Base-by-base conservation (phyloP, 176 grass and related monocot species). In the Paspalum notatum region DNA sequence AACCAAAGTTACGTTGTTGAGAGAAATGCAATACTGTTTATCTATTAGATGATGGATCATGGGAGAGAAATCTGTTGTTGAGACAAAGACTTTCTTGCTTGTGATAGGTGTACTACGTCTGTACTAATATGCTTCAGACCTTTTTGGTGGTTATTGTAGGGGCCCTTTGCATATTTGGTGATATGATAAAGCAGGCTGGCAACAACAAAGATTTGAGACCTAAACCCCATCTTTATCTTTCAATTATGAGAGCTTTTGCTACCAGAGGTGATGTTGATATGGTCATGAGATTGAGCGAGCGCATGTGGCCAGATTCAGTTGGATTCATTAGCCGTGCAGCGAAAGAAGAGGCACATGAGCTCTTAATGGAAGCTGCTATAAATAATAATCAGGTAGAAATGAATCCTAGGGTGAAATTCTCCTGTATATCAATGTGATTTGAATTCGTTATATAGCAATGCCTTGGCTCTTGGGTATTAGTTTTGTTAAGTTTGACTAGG, bases 351-450 rank as follows among this genome's bases (percentile, higher is more conserved):
- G 86, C 86, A 59, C 37, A 89, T 89, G 95, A 95, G 79, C 86
- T 98, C 83, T 81, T 98, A 47, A 95, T 98, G 95, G 92, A 98
- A 63, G 95, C 92, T 82, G 92, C 90, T 51, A 71, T 98, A 89
- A 98, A 98, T 84, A 81, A 72, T 63, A 87, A 95, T 75, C 88
- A 98, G 95, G 95, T 98, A 70, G 2, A 45, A 40, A 65, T 72
- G 48, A 59, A 64, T 61, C 20, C 42, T 80, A 70, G 39, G 21
- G 81, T 17, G 10, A 40, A 26, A 20, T 63, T 82, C 18, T 24
- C n/a, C 75, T 69, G 17, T 74, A 56, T 72, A 24, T 5, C 15
- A 77, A 47, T 39, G 18, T 78, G 37, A 64, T 78, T 86, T 59
- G 44, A 14, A 75, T 76, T 80, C 8, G 0, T 82, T 80, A 60